Evolutionary conservation across 768 basidiomycete genomes (phyloP), one percentile per base, ranked within the genome.

Genomic region (Lactarius trivialis): DNA sequence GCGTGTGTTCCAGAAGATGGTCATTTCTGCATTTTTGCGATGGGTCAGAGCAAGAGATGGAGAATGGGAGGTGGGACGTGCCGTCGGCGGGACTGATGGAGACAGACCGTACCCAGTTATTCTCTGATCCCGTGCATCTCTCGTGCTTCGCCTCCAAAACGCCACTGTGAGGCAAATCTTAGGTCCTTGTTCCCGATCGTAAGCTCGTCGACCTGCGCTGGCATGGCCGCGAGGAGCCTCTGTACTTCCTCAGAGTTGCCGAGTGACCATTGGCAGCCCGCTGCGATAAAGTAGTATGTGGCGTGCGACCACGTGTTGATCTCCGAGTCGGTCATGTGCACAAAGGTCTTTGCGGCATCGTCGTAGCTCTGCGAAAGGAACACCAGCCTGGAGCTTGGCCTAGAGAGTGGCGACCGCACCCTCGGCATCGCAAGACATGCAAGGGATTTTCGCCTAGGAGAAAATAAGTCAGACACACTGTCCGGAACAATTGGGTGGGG

Each of bases 1-100:
- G 69, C 89, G 85, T 0, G 79, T 85, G 68, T 91, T 92, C 89
- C 90, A 91, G 73, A 91, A 90, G 55, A 91, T 79, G 2, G 75
- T 85, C 32, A 92, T 77, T 70, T 91, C 90, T 86, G 63, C n/a
- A n/a, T n/a, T n/a, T n/a, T n/a, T n/a, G n/a, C n/a, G n/a, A n/a
- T n/a, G n/a, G n/a, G n/a, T n/a, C n/a, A n/a, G n/a, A n/a, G n/a
- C n/a, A n/a, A n/a, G n/a, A n/a, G n/a, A n/a, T n/a, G n/a, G n/a
- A n/a, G n/a, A n/a, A n/a, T n/a, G n/a, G n/a, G n/a, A n/a, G n/a
- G n/a, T n/a, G 14, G 19, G n/a, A 70, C 78, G 9, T 60, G 85
- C 86, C 86, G 72, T 91, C 88, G 2, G 88, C 85, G 7, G 84
- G 79, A 70, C 82, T 86, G 30, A 92, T 85, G 64, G 75, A 81